Percentiles rank a stretch among this genome's conserved stretches.
Evolutionary conservation across 352 stramenopile genomes (phyloP).

Genomic region (Pythium monospermum): DNA sequence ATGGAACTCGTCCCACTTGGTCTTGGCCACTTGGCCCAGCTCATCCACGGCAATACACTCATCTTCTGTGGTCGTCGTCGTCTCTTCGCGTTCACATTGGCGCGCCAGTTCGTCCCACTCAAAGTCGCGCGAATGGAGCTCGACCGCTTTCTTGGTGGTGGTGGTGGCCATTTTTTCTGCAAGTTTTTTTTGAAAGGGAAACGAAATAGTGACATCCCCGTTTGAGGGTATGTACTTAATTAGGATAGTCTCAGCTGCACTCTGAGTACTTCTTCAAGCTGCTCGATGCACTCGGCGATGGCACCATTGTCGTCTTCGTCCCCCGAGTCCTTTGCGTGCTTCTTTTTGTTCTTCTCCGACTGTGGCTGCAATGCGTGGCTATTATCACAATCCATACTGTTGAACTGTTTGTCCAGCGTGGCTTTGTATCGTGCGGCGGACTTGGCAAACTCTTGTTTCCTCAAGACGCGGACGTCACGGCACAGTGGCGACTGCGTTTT

Average conservation of each 20-base stretch:
- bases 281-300: slow-evolving; percentile 6
- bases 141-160: slow-evolving; percentile 27
- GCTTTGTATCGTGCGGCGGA: slow-evolving; percentile 39
- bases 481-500: slow-evolving; percentile 31
- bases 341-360: too few relatives aligned
- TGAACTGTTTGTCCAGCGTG: slow-evolving; percentile 24
- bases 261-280: slow-evolving; percentile 13
- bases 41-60: slow-evolving; percentile 14
- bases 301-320: too few relatives aligned
- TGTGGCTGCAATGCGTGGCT: too few relatives aligned
- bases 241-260: slow-evolving; percentile 3
- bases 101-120: slow-evolving; percentile 65
- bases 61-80: background rate
- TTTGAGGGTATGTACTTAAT: too few relatives aligned
- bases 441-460: slow-evolving; percentile 35
- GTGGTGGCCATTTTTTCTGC: too few relatives aligned
- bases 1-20: slow-evolving; percentile 77
- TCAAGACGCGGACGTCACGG: slow-evolving; percentile 42
- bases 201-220: too few relatives aligned
- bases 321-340: too few relatives aligned
- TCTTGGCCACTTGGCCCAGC: slow-evolving; percentile 49
- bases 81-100: slow-evolving; percentile 25
- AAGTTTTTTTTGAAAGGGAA: too few relatives aligned
- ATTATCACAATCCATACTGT: too few relatives aligned
- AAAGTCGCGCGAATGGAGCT: slow-evolving; percentile 76